Conservation (phyloP, 306 rosid genomes). For the Gillenia trifoliata region DNA sequence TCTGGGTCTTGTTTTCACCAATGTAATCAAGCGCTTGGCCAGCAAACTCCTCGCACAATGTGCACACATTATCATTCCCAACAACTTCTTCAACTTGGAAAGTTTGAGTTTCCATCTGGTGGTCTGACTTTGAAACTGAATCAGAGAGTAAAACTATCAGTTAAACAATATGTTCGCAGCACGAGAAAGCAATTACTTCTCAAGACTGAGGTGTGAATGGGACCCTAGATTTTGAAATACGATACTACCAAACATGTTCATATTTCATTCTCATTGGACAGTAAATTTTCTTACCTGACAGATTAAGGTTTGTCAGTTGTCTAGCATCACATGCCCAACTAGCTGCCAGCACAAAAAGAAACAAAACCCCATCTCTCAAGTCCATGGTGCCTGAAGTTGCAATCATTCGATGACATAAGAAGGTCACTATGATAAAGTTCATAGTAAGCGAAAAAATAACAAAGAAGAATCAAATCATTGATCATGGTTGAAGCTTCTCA, state of each 20-base stretch:
- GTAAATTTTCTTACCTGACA: conserved; percentile 7
- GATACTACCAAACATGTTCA: not conserved
- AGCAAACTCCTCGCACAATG: conserved; percentile 71
- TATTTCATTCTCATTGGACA: not conserved
- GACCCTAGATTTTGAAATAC: not conserved
- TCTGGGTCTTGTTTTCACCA: conserved; percentile 57
- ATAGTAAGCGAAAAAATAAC: not conserved
- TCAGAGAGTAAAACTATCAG: not conserved
- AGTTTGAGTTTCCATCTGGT: conserved; percentile 23
- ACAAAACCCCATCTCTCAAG: conserved; percentile 43
- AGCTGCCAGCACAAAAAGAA: conserved; percentile 49
- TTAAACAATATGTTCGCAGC: not conserved
- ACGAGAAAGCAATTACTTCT: not conserved
- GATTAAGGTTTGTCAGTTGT: conserved; percentile 8
- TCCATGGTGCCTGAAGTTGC: conserved; percentile 47
- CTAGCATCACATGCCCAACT: conserved; percentile 57
- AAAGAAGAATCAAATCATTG: not conserved
- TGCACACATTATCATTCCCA: conserved; percentile 41
- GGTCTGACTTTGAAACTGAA: conserved; percentile 38
- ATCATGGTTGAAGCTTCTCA: not conserved
- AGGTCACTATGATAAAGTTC: not conserved
- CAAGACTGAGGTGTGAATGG: not conserved
- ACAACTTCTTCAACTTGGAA: conserved; percentile 10
- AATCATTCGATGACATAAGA: not conserved
- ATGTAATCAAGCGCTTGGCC: conserved; percentile 63